Evolutionary conservation across 768 basidiomycete species (phyloP).

Genomic region (Pulveroboletus sp.): DNA sequence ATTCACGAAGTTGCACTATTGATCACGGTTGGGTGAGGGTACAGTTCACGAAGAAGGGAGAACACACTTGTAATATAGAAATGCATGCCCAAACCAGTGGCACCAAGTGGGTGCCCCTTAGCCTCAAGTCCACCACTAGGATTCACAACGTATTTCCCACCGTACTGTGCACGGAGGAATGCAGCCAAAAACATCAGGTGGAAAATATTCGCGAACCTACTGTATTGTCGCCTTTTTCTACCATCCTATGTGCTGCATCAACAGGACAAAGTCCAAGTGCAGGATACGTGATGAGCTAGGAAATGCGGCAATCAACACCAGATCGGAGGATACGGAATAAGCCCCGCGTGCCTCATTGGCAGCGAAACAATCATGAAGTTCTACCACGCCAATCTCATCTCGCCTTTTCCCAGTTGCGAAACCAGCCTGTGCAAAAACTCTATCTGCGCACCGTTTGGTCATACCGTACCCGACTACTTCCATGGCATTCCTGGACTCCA

Average conservation of each 20-base stretch:
- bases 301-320: neutral
- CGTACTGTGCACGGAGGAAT: conserved; percentile 45
- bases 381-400: conserved; percentile 76
- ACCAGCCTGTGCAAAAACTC: conserved; percentile 68
- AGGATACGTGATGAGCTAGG: conserved; percentile 73
- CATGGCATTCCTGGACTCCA: conserved; percentile 67
- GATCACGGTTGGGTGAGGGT: neutral
- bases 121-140: conserved; percentile 83
- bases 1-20: conserved; percentile 70
- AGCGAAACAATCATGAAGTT: conserved; percentile 85
- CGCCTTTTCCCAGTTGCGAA: conserved; percentile 57
- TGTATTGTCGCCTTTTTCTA: conserved; percentile 75
- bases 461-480: conserved; percentile 79
- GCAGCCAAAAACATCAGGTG: neutral
- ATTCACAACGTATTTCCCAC: conserved; percentile 81
- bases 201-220: conserved; percentile 34
- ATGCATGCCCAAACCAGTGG: conserved; percentile 82
- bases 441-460: conserved; percentile 63
- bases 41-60: neutral
- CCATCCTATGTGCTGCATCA: conserved; percentile 68
- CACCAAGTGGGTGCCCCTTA: conserved; percentile 85
- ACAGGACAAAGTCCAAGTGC: conserved; percentile 66
- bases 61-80: conserved; percentile 75
- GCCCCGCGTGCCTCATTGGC: conserved; percentile 59
- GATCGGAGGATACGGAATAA: neutral